Evolutionary conservation across 495 filamentous ascomycete species (phyloP).

Genomic region (Parachaetomium inaequale): DNA sequence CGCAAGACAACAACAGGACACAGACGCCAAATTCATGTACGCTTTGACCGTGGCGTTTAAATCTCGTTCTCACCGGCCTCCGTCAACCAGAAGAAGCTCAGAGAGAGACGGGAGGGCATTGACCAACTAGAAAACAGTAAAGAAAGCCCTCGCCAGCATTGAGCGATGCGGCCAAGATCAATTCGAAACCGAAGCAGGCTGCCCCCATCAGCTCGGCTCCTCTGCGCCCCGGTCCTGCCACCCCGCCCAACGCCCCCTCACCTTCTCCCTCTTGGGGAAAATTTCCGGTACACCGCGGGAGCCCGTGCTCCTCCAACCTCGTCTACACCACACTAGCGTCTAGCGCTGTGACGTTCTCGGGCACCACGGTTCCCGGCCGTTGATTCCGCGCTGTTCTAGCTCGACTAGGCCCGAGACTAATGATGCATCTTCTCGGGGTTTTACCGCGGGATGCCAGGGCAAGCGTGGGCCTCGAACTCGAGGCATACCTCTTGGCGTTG

Average conservation of each 20-base stretch:
- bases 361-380: background rate
- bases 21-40: background rate
- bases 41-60: background rate
- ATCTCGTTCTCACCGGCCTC: background rate
- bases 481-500: background rate
- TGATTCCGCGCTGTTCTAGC: background rate
- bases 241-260: background rate
- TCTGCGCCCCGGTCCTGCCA: background rate
- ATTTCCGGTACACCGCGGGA: background rate
- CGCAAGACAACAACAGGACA: background rate
- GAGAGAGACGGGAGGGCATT: background rate
- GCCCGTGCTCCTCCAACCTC: background rate
- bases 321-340: too few species aligned
- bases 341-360: too few species aligned
- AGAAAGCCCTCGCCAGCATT: background rate
- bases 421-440: conserved; percentile 4
- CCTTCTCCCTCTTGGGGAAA: background rate
- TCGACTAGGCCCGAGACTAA: background rate
- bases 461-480: background rate
- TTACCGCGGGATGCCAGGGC: background rate
- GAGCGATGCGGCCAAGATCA: background rate
- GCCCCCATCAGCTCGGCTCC: background rate
- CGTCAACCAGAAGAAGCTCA: background rate
- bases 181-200: background rate
- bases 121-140: background rate